These are phyloP conservation scores for Lepidium sativum DNA, from an alignment of 345 rosid species.

Conservation along the genomic window DNA sequence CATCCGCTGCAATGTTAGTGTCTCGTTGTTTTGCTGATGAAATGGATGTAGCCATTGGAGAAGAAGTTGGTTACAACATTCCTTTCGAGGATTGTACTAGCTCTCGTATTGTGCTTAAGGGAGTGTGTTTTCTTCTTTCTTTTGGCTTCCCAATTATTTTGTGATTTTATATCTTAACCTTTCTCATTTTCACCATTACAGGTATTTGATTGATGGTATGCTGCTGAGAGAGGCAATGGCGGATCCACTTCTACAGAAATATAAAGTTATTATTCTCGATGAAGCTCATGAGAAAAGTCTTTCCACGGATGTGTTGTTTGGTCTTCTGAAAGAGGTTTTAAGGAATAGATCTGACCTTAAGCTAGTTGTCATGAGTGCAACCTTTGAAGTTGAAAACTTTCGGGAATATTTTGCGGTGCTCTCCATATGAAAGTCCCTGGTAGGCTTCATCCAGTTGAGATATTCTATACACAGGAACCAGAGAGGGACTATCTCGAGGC, in stretches of 20 bases:
- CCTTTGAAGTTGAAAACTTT: conserved; percentile 93
- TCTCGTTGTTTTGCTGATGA: conserved; percentile 98
- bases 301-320: conserved; percentile 88
- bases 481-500: conserved; percentile 94
- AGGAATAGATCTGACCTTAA: conserved; percentile 73
- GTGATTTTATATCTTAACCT: neutral
- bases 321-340: conserved; percentile 82
- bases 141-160: neutral
- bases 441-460: conserved; percentile 92
- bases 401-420: conserved; percentile 78
- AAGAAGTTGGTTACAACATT: conserved; percentile 93
- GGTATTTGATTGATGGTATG: conserved; percentile 97
- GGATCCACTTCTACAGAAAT: conserved; percentile 87
- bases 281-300: conserved; percentile 94
- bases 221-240: conserved; percentile 97
- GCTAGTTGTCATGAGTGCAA: conserved; percentile 98
- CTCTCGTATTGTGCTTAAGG: conserved; percentile 80
- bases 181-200: conserved; percentile 9
- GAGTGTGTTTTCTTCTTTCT: conserved; percentile 24
- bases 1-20: conserved; percentile 98
- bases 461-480: conserved; percentile 86
- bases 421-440: conserved; percentile 98
- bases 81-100: conserved; percentile 90
- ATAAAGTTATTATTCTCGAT: conserved; percentile 86
- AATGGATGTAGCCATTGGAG: conserved; percentile 91